Evolutionary conservation across 441 rosid species (phyloP).

Genomic region (Populus hybrid): DNA sequence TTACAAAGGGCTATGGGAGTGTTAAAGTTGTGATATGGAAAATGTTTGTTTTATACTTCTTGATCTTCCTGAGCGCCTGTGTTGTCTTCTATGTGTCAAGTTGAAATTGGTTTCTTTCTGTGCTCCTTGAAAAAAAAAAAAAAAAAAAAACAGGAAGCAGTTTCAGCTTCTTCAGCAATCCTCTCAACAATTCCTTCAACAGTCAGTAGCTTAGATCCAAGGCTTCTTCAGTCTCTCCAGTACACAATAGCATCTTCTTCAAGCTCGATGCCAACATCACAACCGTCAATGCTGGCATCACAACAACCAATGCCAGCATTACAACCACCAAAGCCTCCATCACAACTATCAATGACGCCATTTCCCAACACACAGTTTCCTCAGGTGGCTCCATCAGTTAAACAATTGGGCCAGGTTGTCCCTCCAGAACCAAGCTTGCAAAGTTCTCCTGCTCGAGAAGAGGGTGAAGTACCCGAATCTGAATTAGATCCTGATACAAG

Average conservation of each 20-base stretch:
- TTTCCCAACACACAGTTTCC: slow-evolving; percentile 54
- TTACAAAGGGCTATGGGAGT: slow-evolving; percentile 1
- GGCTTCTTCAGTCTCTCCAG: slow-evolving; percentile 54
- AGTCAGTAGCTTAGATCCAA: slow-evolving; percentile 54
- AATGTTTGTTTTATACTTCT: neutral
- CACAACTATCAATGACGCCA: slow-evolving; percentile 47
- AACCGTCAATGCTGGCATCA: slow-evolving; percentile 1
- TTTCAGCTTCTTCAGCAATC: slow-evolving; percentile 57
- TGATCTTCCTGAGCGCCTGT: neutral
- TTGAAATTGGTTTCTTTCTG: slow-evolving; percentile 7
- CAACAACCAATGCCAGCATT: slow-evolving; percentile 48
- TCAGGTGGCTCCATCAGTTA: slow-evolving; percentile 44
- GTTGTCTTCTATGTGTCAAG: slow-evolving; percentile 3
- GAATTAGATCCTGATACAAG: slow-evolving; percentile 97
- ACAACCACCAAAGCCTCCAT: slow-evolving; percentile 44
- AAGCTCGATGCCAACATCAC: slow-evolving; percentile 37
- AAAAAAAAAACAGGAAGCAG: slow-evolving; percentile 55
- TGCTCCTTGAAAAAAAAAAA: neutral
- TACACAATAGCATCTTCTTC: slow-evolving; percentile 62
- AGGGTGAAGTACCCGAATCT: slow-evolving; percentile 98
- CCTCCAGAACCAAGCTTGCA: slow-evolving; percentile 74
- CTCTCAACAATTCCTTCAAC: slow-evolving; percentile 55
- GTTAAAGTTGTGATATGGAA: slow-evolving; percentile 1
- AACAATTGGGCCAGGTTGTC: slow-evolving; percentile 51
- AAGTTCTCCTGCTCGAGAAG: slow-evolving; percentile 94